Conservation (phyloP, 768 basidiomycete species). For the Chlorophyllum brunneum region DNA sequence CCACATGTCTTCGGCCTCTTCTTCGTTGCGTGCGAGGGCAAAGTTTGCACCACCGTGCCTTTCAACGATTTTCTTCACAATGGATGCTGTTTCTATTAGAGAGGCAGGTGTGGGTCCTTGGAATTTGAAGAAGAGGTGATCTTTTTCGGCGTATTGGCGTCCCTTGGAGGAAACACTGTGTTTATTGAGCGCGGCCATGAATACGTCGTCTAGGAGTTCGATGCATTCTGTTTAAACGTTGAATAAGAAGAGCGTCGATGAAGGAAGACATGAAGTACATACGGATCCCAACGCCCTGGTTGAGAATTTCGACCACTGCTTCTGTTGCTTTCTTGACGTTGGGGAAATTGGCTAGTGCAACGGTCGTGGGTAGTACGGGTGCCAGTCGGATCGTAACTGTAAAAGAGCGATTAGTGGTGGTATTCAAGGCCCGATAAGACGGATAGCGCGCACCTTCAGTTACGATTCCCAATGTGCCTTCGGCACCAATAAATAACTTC, state of each 20-base stretch:
- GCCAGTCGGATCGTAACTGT: constrained; percentile 78
- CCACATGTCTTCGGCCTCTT: constrained; percentile 76
- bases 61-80: constrained; percentile 54
- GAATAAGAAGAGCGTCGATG: not conserved
- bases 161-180: constrained; percentile 40
- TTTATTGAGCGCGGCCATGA: constrained; percentile 61
- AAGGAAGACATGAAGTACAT: constrained; percentile 25
- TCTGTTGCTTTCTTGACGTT: constrained; percentile 69
- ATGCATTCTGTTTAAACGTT: constrained; percentile 58
- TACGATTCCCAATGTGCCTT: constrained; percentile 79
- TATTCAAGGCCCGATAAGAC: not conserved
- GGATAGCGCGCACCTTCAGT: constrained; percentile 59
- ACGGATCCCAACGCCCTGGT: constrained; percentile 76
- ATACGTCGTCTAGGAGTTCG: constrained; percentile 72
- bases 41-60: constrained; percentile 69
- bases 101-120: constrained; percentile 63
- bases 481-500: constrained; percentile 83
- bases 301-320: constrained; percentile 70
- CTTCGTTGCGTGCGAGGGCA: constrained; percentile 54
- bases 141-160: constrained; percentile 55
- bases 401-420: not conserved
- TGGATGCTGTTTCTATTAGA: constrained; percentile 55
- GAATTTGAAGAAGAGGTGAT: constrained; percentile 85
- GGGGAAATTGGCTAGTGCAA: constrained; percentile 81
- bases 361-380: constrained; percentile 76